Base-by-base conservation (phyloP, 352 stramenopile genomes). In the Pythium scleroteichum region DNA sequence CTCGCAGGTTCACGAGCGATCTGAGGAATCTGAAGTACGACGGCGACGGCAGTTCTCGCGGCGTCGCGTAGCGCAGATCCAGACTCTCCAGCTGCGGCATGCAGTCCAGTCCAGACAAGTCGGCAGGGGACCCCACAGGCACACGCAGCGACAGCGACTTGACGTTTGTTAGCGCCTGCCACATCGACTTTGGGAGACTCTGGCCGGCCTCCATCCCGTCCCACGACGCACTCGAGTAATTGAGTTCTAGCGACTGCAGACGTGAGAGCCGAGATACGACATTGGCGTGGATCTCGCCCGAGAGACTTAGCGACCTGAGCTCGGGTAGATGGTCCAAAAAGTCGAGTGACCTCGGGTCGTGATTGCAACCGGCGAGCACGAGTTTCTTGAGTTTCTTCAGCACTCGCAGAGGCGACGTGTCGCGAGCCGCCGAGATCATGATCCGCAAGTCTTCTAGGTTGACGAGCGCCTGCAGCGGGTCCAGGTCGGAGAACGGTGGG, bases 41-140 rank as follows among this genome's bases (percentile, higher is more conserved):
- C 10, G 46, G 3, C 0, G 55, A 55, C 23, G 55, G 55, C 6
- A 63, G 24, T 8, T 63, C 55, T 14, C 29, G 39, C 17, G 55
- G 55, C 1, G 55, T 63, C 45, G 55, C 55, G 38, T 63, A 63
- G 2, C 55, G 55, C 17, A 63, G 32, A 23, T 63, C 55, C 19
- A 63, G 26, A n/a, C n/a, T 39, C 32, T 63, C 23, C 1, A 63
- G 35, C 19, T 56, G 46, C 7, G 17, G 12, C 45, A 63, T 49
- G 23, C 16, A 23, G 0, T 32, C 33, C 6, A 63, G 17, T 6
- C 45, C 48, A 14, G 55, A 63, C 6, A 63, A 38, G 24, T 63
- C 55, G 0, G 55, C 55, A 5, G 55, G 55, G 3, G 40, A 39
- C 14, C 55, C 55, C 0, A 63, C 55, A 1, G 55, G 55, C n/a